phyloP scores from a whole-genome alignment of 208 protist species.

The Leishmania aethiopica region DNA sequence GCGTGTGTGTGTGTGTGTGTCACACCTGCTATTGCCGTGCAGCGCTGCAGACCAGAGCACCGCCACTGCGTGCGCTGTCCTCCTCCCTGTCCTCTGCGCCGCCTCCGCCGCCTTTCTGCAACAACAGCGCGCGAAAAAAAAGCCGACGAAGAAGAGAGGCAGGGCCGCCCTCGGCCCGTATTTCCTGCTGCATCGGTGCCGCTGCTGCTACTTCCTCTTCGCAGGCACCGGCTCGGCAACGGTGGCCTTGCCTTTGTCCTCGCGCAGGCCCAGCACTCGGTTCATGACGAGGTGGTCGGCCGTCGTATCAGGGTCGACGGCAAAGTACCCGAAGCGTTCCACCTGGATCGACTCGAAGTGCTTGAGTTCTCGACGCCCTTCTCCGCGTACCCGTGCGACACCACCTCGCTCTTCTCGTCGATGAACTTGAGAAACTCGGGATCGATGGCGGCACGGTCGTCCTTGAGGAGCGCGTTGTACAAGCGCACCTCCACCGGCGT shows the following conservation, averaged over 20 bases:
- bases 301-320: conserved; percentile 81
- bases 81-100: not conserved
- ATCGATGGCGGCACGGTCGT: conserved; percentile 85
- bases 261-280: conserved; percentile 81
- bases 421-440: conserved; percentile 90
- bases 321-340: conserved; percentile 93
- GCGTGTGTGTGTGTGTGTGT: not conserved
- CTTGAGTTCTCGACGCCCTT: conserved; percentile 43
- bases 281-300: conserved; percentile 85
- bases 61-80: not conserved
- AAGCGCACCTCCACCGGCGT: conserved; percentile 84
- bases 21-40: not conserved
- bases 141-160: not conserved
- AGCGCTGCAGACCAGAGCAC: not conserved
- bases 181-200: conserved; percentile 28
- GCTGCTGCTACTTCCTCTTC: not conserved
- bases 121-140: not conserved
- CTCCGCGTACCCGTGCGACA: conserved; percentile 77
- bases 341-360: conserved; percentile 86
- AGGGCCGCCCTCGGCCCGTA: not conserved
- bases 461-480: conserved; percentile 83
- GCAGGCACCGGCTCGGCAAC: conserved; percentile 17
- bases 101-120: not conserved
- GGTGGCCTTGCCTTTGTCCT: conserved; percentile 84
- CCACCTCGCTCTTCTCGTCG: conserved; percentile 78